Evolutionary conservation across 2,329 filamentous ascomycete genomes (phyloP), one percentile per base, ranked within the genome.

Genomic region (Ploettnerulaceae sp.): DNA sequence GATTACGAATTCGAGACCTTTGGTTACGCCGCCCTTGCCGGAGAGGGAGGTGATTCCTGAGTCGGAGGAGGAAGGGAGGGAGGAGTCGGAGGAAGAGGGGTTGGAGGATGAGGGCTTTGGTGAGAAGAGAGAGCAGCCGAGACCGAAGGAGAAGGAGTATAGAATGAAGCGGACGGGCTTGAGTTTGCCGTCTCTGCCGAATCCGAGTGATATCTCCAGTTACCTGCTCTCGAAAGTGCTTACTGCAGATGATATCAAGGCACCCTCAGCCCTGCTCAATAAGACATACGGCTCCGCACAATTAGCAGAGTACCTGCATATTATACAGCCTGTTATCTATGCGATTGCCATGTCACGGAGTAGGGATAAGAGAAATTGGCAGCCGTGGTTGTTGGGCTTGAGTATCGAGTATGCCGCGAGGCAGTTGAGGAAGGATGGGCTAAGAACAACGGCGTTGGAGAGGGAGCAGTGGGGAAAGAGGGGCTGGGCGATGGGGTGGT

Each of bases 181-280:
- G 58, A 86, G 81, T 20, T 76, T 98, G 36, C 91, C 93, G 1
- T 84, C 81, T 36, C 73, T 98, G 12, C 93, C 93, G 0, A 82
- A 84, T 47, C 78, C 84, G 1, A 77, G 82, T 42, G 88, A 95
- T 58, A 90, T 96, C 49, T 88, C 87, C 40, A 81, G 79, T 34
- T 98, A 95, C 66, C 78, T 98, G 4, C 79, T 95, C 18, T 84
- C 85, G 25, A 90, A 94, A 56, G 91, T 97, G 9, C 75, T 98
- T 36, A 95, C 89, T 0, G 89, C 93, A 7, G 93, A 98, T 68
- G 93, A 97, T 64, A 93, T 98, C 71, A 96, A 95, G 66, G 87
- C 91, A 0, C 88, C 93, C 0, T 84, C 85, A 26, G 83, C 86
- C 44, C 77, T 98, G 5, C 74, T 97, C n/a, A 90, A 94, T 63